phyloP scores from a whole-genome alignment of 257 asterid genomes.

The Hygrophila difformis region DNA sequence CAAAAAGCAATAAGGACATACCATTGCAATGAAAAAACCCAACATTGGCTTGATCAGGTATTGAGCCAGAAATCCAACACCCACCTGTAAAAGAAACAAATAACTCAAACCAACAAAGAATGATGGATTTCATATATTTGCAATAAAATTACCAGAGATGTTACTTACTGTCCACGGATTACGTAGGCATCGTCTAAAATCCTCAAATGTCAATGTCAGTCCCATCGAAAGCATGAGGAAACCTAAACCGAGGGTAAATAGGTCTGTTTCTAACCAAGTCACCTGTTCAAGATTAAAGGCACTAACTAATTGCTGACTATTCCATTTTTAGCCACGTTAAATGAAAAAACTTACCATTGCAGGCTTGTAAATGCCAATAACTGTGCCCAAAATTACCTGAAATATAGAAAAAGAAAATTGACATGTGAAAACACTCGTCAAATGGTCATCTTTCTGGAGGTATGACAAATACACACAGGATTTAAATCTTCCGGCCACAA shows the following conservation, averaged over 20 bases:
- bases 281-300: conserved; percentile 45
- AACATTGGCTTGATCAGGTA: conserved; percentile 79
- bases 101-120: conserved; percentile 12
- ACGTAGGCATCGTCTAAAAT: conserved; percentile 83
- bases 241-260: conserved; percentile 88
- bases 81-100: conserved; percentile 50
- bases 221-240: conserved; percentile 99
- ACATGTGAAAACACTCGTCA: conserved; percentile 11
- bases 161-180: conserved; percentile 95
- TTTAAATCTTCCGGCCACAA: conserved; percentile 11
- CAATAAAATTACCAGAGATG: conserved; percentile 18
- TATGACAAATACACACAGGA: conserved; percentile 1
- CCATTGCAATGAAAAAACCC: conserved; percentile 83
- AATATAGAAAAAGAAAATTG: conserved; percentile 11
- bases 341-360: conserved; percentile 46
- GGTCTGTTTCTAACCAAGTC: conserved; percentile 89
- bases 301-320: conserved; percentile 7
- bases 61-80: conserved; percentile 91
- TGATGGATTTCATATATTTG: conserved; percentile 9
- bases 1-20: conserved; percentile 22
- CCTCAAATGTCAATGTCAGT: conserved; percentile 85
- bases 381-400: conserved; percentile 89
- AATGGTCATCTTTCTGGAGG: conserved; percentile 1
- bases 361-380: conserved; percentile 92
- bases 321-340: conserved; percentile 16